Percentiles rank a stretch among this genome's conserved stretches.
Conservation (phyloP, 192 early-diverging fungal species). For the Coemansia sp. region DNA sequence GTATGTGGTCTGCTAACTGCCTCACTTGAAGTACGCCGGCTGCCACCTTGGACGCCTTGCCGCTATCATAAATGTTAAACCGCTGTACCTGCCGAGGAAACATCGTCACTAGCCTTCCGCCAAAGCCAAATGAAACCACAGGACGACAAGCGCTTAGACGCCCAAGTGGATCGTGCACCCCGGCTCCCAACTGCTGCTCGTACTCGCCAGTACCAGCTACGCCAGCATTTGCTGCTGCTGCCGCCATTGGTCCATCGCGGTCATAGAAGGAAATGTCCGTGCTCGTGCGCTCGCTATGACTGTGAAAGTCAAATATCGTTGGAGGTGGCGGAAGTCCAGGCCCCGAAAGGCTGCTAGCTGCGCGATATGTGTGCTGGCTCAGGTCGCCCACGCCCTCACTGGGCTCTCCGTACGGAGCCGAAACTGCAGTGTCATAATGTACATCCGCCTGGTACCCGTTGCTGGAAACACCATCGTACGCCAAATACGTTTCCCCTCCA, state of each 20-base stretch:
- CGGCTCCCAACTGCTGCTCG: constrained; percentile 6
- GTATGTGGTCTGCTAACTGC: constrained; percentile 52
- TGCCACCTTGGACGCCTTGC: constrained; percentile 47
- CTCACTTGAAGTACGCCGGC: constrained; percentile 59
- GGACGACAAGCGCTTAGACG: constrained; percentile 52
- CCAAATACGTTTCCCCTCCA: background rate
- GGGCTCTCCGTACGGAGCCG: background rate
- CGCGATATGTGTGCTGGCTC: constrained; percentile 6
- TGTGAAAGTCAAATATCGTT: constrained; percentile 14
- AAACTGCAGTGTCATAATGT: background rate
- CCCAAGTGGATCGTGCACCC: constrained; percentile 27
- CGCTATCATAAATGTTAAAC: constrained; percentile 47
- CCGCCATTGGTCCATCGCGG: background rate
- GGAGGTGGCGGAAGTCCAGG: constrained; percentile 11
- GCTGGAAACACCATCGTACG: background rate
- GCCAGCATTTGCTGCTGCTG: background rate
- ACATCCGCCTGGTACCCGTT: background rate
- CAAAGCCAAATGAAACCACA: constrained; percentile 73
- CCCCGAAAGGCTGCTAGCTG: constrained; percentile 20
- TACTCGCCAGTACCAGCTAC: background rate
- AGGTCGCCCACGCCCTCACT: background rate
- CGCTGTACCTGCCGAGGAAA: constrained; percentile 66
- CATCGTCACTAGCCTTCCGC: constrained; percentile 66
- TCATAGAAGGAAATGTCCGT: constrained; percentile 28
- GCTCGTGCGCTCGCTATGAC: constrained; percentile 32